phyloP scores from a whole-genome alignment of 2,329 filamentous ascomycete species.

The Phialocephala subalpina region DNA sequence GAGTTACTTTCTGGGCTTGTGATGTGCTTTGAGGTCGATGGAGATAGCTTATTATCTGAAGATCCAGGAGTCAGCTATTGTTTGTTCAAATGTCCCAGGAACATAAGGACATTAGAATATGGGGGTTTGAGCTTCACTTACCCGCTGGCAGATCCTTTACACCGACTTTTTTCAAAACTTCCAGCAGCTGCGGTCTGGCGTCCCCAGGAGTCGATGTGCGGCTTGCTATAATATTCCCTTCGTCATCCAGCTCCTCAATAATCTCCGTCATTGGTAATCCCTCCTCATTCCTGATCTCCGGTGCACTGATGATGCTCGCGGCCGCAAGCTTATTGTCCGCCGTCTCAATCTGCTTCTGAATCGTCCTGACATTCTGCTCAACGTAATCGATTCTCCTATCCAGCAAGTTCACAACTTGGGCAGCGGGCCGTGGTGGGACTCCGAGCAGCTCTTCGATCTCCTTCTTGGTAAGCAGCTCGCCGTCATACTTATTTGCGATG shows the following conservation, averaged over 20 bases:
- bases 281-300: constrained; percentile 70
- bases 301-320: constrained; percentile 65
- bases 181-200: constrained; percentile 70
- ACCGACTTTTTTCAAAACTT: constrained; percentile 81
- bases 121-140: neutral
- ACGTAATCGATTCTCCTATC: constrained; percentile 89
- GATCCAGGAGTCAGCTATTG: too few relatives aligned
- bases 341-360: constrained; percentile 72
- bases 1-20: neutral
- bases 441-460: constrained; percentile 59
- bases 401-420: constrained; percentile 73
- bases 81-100: too few relatives aligned
- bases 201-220: constrained; percentile 73
- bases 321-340: constrained; percentile 76
- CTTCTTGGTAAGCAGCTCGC: constrained; percentile 68
- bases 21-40: neutral
- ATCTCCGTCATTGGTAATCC: constrained; percentile 88
- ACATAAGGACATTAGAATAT: too few relatives aligned
- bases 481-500: constrained; percentile 59
- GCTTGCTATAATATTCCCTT: constrained; percentile 82
- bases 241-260: constrained; percentile 88
- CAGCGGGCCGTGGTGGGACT: constrained; percentile 54
- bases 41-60: constrained; percentile 14
- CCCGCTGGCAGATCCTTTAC: constrained; percentile 56
- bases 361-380: constrained; percentile 76